A percentile compares a stretch with the other conserved stretches of the same genome.
phyloP scores from a whole-genome alignment of 768 basidiomycete genomes.

The Tulasnella sp. region DNA sequence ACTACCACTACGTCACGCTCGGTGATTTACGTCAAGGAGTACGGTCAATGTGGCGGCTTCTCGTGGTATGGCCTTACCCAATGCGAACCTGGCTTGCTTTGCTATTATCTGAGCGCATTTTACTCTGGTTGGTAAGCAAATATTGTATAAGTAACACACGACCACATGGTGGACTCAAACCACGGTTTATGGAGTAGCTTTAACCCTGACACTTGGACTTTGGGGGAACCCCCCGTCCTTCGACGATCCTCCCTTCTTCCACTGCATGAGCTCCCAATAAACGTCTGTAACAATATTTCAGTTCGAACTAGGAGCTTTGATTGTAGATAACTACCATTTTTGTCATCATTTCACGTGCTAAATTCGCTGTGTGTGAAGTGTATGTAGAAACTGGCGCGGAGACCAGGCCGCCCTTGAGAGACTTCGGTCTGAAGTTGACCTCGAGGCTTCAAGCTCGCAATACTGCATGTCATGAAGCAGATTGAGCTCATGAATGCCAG shows the following conservation, averaged over 20 bases:
- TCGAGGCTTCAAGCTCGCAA: too few species aligned
- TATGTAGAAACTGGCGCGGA: too few species aligned
- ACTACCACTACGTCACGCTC: neutral
- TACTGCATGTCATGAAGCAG: too few species aligned
- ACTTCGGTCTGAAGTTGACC: too few species aligned
- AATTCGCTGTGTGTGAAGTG: too few species aligned
- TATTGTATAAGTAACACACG: too few species aligned
- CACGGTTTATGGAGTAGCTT: neutral
- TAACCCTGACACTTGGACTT: neutral
- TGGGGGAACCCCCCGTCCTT: neutral
- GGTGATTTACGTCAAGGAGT: neutral
- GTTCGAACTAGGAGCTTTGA: neutral
- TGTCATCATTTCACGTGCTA: too few species aligned
- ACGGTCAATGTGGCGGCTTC: neutral
- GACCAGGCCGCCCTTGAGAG: too few species aligned
- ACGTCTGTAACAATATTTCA: neutral
- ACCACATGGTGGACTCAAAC: neutral
- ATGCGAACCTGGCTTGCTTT: neutral
- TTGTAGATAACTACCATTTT: neutral
- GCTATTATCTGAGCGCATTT: neutral
- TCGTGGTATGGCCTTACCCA: neutral
- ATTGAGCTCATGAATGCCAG: too few species aligned
- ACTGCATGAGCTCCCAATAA: neutral
- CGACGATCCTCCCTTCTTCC: neutral
- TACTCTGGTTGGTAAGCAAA: neutral